Percentiles rank a stretch among this genome's conserved stretches.
phyloP scores from a whole-genome alignment of 148 eudicot genomes.

The Amaranthus hypochondriacus region DNA sequence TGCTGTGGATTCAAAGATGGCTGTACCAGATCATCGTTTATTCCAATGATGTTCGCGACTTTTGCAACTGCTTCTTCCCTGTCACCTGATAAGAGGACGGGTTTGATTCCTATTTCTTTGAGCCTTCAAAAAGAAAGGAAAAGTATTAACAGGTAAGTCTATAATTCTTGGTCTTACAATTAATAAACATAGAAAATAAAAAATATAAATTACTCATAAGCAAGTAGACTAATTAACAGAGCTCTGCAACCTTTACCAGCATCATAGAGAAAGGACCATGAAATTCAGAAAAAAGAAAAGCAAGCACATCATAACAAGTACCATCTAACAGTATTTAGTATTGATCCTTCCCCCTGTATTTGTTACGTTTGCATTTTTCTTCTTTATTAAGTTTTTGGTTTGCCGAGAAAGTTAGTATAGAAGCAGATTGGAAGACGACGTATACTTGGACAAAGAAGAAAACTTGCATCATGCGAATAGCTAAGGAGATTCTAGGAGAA shows the following conservation, averaged over 20 bases:
- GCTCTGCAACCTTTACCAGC: not conserved
- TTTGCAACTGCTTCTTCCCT: conserved; percentile 91
- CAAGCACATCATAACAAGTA: not conserved
- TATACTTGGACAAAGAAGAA: too few relatives aligned
- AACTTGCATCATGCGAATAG: too few relatives aligned
- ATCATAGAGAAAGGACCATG: not conserved
- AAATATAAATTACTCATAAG: not conserved
- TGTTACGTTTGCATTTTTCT: too few relatives aligned
- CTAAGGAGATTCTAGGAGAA: too few relatives aligned
- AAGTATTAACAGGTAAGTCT: conserved; percentile 3
- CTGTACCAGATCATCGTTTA: conserved; percentile 54
- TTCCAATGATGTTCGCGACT: conserved; percentile 67
- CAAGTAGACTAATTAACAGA: not conserved
- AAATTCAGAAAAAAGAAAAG: not conserved
- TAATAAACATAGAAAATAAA: not conserved
- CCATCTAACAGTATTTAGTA: too few relatives aligned
- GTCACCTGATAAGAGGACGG: conserved; percentile 88
- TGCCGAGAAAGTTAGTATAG: too few relatives aligned
- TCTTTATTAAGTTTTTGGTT: too few relatives aligned
- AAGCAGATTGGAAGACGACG: too few relatives aligned
- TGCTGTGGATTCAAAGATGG: conserved; percentile 72
- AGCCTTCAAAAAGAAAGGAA: conserved; percentile 42
- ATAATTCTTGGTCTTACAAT: not conserved
- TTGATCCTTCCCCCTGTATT: too few relatives aligned
- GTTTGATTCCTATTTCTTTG: conserved; percentile 57